Conservation (phyloP, 2,329 filamentous ascomycete genomes). For the Lachnellula willkommii region DNA sequence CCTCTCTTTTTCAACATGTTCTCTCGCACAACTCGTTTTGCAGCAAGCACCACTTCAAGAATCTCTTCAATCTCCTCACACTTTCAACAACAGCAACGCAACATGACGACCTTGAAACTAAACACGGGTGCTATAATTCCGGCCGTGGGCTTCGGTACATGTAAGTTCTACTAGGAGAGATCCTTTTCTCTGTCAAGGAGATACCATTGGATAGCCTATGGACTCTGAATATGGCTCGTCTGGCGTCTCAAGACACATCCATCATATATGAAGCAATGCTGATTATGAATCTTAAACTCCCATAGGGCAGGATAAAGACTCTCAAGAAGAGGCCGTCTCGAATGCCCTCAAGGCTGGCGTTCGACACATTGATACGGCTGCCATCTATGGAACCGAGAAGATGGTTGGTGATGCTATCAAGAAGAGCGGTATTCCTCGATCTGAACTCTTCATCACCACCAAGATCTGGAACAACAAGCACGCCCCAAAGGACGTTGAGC, state of each 20-base stretch:
- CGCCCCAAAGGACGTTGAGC: conserved; percentile 31
- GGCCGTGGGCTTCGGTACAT: conserved; percentile 39
- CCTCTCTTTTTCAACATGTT: conserved; percentile 13
- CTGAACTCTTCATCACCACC: conserved; percentile 46
- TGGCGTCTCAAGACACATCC: too few species aligned
- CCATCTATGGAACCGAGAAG: conserved; percentile 39
- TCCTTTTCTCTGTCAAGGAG: too few species aligned
- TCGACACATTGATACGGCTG: conserved; percentile 43
- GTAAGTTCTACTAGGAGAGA: conserved; percentile 6
- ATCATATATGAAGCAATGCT: too few species aligned
- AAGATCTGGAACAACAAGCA: conserved; percentile 54
- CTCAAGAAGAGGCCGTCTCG: conserved; percentile 39
- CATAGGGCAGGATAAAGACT: conserved; percentile 37
- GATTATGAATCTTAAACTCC: too few species aligned
- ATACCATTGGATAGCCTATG: too few species aligned
- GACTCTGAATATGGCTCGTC: too few species aligned
- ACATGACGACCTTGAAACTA: conserved; percentile 28
- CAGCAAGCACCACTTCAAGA: conserved; percentile 12
- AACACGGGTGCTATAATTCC: conserved; percentile 40
- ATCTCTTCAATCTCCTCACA: conserved; percentile 18
- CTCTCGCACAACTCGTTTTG: conserved; percentile 8
- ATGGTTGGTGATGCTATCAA: conserved; percentile 41
- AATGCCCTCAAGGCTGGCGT: conserved; percentile 38
- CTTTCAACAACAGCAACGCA: conserved; percentile 13
- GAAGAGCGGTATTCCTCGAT: conserved; percentile 35